phyloP scores from a whole-genome alignment of 1,284 basidiomycete genomes.

The Gymnopus androsaceus region DNA sequence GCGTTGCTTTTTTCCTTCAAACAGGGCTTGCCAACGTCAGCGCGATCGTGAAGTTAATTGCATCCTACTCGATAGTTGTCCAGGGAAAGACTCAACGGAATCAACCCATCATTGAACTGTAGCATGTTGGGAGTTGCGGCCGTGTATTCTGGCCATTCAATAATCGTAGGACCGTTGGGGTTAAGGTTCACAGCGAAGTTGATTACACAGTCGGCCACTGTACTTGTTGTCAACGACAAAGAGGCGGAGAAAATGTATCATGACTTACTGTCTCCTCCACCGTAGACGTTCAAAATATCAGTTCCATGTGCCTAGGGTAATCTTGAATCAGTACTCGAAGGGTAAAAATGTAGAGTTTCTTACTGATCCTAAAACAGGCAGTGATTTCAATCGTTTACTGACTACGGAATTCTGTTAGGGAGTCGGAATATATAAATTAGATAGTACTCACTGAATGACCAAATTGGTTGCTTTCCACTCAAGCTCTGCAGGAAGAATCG shows the following conservation, averaged over 20 bases:
- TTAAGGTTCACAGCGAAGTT: conserved; percentile 45
- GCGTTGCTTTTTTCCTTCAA: background rate
- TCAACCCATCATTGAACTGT: conserved; percentile 45
- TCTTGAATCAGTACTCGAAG: conserved; percentile 18
- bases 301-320: conserved; percentile 35
- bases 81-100: conserved; percentile 34
- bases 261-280: conserved; percentile 37
- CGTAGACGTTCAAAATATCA: conserved; percentile 42
- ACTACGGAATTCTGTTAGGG: conserved; percentile 31
- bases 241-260: too few species aligned
- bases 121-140: conserved; percentile 39
- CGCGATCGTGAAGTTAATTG: conserved; percentile 42
- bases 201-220: conserved; percentile 43
- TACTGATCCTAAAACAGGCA: conserved; percentile 48
- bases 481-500: conserved; percentile 48
- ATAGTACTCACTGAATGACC: conserved; percentile 46
- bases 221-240: too few species aligned
- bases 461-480: conserved; percentile 44
- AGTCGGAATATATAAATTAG: background rate
- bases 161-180: conserved; percentile 44
- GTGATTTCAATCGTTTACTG: conserved; percentile 44
- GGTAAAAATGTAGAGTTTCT: conserved; percentile 17
- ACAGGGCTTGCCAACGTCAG: conserved; percentile 38
- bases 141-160: conserved; percentile 54
- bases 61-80: conserved; percentile 45